Evolutionary conservation across 2,329 filamentous ascomycete genomes (phyloP), one percentile per base, ranked within the genome.

Genomic region (Macrophomina pseudophaseolina): DNA sequence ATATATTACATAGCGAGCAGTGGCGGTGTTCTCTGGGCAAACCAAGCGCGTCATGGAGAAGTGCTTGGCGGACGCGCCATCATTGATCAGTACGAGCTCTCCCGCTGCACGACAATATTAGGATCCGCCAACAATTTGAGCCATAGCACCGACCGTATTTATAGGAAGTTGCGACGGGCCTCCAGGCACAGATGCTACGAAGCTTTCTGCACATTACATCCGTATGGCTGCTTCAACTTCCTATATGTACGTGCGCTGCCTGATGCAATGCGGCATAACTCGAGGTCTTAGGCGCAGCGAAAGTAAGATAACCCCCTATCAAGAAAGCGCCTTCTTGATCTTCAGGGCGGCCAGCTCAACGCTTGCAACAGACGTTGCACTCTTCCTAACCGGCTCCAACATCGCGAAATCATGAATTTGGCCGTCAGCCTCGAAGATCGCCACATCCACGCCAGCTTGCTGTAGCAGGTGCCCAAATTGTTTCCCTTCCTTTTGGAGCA

Each of bases 341-440:
- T 52, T 42, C 60, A 53, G 18, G 14, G 46, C 33, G 18, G 60
- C 60, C 48, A 64, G 14, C 8, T 44, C 28, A 32, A 64, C 49
- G 12, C 60, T 53, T 6, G 58, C 58, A 16, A 62, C 32, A 28
- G 58, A 42, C 33, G 44, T 44, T n/a, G 58, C 58, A 28, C 58
- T 62, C 30, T 38, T 62, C 28, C 58, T 62, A 6, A 62, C 44
- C 5, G 58, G 58, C n/a, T 62, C 58, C 60, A 64, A 32, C 60
- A 64, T 53, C 12, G 11, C 46, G 40, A 63, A 64, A 33, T 52
- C 60, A 18, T 64, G 60, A n/a, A 64, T n/a, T 32, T 64, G 49
- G 2, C 44, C 49, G 18, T 53, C 60, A 7, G 60, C 49, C 46
- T 64, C 60, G 28, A 64, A 53, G 23, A 64, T 53, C 42, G 46